These are phyloP conservation scores for Ophiocordyceps australis DNA, from an alignment of 2,329 filamentous ascomycete genomes.

Conservation along the genomic window DNA sequence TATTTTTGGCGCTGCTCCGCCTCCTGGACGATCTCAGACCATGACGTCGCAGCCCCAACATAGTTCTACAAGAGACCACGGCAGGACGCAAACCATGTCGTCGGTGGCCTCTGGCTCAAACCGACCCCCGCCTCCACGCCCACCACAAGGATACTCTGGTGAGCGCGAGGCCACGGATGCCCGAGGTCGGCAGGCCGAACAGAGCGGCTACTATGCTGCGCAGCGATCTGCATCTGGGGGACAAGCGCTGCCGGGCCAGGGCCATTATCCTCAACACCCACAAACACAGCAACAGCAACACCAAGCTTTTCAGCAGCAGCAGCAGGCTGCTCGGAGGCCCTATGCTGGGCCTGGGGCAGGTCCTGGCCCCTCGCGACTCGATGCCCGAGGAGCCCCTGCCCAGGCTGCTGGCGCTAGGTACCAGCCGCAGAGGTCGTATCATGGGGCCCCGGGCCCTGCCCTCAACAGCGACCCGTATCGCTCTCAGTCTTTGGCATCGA, in stretches of 20 bases:
- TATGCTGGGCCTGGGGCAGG: constrained; percentile 22
- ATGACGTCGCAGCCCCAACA: constrained; percentile 67
- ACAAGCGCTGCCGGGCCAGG: constrained; percentile 21
- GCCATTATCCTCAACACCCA: constrained; percentile 28
- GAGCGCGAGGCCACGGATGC: constrained; percentile 10
- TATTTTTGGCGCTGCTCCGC: constrained; percentile 81
- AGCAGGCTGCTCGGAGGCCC: constrained; percentile 21
- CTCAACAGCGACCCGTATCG: constrained; percentile 74
- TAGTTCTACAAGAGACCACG: constrained; percentile 30
- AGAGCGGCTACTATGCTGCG: constrained; percentile 32
- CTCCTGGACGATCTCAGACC: constrained; percentile 79
- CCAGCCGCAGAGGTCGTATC: constrained; percentile 38
- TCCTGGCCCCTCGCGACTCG: constrained; percentile 44
- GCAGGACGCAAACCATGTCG: constrained; percentile 66
- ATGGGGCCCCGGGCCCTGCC: constrained; percentile 45
- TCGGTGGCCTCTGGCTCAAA: constrained; percentile 36
- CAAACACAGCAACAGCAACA: constrained; percentile 19
- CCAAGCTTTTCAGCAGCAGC: constrained; percentile 21
- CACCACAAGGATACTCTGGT: constrained; percentile 19
- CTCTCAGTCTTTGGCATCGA: constrained; percentile 79
- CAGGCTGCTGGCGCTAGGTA: constrained; percentile 18
- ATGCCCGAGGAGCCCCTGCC: constrained; percentile 36
- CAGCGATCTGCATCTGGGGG: constrained; percentile 33
- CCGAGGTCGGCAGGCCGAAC: constrained; percentile 13
- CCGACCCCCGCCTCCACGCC: constrained; percentile 43